Evolutionary conservation across 2,329 filamentous ascomycete genomes (phyloP).

Genomic region (Pseudogymnoascus sp.): DNA sequence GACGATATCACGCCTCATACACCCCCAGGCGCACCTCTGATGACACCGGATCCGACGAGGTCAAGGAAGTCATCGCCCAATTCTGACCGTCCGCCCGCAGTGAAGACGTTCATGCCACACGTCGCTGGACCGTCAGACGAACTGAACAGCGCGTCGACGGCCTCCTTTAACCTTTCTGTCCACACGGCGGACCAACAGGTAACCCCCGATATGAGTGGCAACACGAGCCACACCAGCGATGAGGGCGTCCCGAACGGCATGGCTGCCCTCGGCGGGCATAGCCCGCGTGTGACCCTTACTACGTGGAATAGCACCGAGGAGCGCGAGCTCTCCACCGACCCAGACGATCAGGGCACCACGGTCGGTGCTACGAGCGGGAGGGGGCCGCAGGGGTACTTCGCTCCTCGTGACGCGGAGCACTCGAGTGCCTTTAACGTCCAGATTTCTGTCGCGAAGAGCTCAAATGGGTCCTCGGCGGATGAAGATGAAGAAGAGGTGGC

Average conservation of each 20-base stretch:
- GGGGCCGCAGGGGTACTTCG: background rate
- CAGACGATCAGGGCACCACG: slow-evolving; percentile 22
- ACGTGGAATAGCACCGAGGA: slow-evolving; percentile 36
- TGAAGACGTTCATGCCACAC: background rate
- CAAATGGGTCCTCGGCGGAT: background rate
- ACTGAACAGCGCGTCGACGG: slow-evolving; percentile 14
- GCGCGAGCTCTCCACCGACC: slow-evolving; percentile 36
- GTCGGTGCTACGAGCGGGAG: background rate
- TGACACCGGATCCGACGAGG: background rate
- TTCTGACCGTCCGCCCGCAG: background rate
- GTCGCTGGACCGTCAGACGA: slow-evolving; percentile 17
- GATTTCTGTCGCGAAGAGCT: background rate
- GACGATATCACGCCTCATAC: background rate
- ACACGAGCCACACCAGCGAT: slow-evolving; percentile 25
- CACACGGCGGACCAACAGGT: slow-evolving; percentile 19
- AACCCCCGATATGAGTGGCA: slow-evolving; percentile 27
- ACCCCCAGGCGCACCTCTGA: background rate
- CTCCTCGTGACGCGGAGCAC: background rate
- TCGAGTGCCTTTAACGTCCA: background rate
- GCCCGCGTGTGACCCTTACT: slow-evolving; percentile 21
- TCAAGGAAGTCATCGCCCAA: background rate
- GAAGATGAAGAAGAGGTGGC: slow-evolving; percentile 16
- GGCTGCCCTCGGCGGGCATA: slow-evolving; percentile 19
- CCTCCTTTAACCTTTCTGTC: slow-evolving; percentile 15
- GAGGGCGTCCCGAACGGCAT: slow-evolving; percentile 22